Evolutionary conservation across 164 flowering plant genomes (phyloP).

Genomic region (Dillenia turbinata): DNA sequence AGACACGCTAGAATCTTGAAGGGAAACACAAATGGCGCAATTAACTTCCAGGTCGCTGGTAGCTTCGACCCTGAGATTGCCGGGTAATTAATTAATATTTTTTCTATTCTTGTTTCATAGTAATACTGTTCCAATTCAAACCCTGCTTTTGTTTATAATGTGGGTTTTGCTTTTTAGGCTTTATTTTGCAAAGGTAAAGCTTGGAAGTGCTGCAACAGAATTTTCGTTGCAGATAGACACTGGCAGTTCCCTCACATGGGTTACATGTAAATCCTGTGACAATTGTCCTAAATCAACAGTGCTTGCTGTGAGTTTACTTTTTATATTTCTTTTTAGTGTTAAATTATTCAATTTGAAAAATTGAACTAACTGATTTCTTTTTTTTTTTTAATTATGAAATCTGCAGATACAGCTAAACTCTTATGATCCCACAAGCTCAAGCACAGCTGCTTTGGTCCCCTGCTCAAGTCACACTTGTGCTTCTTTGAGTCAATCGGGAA

Average conservation of each 20-base stretch:
- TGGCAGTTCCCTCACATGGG: slow-evolving; percentile 95
- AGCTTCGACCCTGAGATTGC: no score
- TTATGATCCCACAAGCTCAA: slow-evolving; percentile 64
- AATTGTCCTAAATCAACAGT: slow-evolving; percentile 86
- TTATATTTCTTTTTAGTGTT: neutral
- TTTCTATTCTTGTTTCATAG: no score
- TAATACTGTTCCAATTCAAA: no score
- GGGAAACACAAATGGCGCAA: no score
- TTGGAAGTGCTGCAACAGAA: slow-evolving; percentile 81
- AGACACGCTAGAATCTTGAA: no score
- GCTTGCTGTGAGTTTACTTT: slow-evolving; percentile 48
- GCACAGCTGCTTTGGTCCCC: slow-evolving; percentile 49
- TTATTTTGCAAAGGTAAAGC: slow-evolving; percentile 63
- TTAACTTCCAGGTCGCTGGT: no score
- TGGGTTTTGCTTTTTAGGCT: slow-evolving; percentile 39
- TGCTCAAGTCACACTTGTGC: slow-evolving; percentile 66
- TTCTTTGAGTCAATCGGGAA: slow-evolving; percentile 52
- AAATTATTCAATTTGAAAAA: neutral
- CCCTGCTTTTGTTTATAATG: no score
- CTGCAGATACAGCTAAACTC: slow-evolving; percentile 61
- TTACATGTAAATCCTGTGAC: slow-evolving; percentile 65
- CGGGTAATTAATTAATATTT: no score
- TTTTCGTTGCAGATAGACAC: slow-evolving; percentile 92
- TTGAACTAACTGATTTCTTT: no score
- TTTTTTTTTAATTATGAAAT: neutral